phyloP scores from a whole-genome alignment of 73 alveolate genomes.

The Effrenium voratum region DNA sequence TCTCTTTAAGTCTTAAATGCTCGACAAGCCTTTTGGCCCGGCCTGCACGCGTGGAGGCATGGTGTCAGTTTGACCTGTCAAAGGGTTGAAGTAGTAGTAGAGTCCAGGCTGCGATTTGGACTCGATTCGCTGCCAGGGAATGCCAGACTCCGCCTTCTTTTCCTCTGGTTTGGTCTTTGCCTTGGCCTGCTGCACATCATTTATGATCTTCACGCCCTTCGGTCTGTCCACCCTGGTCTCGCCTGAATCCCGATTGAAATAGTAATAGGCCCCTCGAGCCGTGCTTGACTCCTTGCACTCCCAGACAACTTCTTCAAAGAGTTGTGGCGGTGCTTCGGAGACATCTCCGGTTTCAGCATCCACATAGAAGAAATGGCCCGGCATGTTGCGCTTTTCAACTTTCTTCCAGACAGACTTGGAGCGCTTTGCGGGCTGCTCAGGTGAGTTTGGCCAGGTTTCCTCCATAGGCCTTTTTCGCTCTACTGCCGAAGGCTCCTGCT shows the following conservation, averaged over 20 bases:
- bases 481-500: not conserved
- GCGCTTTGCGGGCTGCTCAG: not conserved
- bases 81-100: slow-evolving; percentile 52
- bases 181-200: not conserved
- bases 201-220: slow-evolving; percentile 34
- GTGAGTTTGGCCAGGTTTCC: too few species aligned
- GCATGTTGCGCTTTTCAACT: not conserved
- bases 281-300: slow-evolving; percentile 7
- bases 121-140: slow-evolving; percentile 55
- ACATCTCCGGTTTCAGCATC: slow-evolving; percentile 34
- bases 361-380: not conserved
- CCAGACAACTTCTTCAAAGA: slow-evolving; percentile 22
- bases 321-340: not conserved
- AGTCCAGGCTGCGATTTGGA: slow-evolving; percentile 64
- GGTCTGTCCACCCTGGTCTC: slow-evolving; percentile 45
- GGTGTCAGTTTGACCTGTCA: not conserved
- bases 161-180: not conserved
- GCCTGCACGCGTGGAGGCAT: not conserved
- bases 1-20: not conserved
- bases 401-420: not conserved
- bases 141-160: slow-evolving; percentile 32
- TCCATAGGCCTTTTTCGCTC: not conserved
- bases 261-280: slow-evolving; percentile 3
- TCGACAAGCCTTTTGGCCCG: not conserved
- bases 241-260: slow-evolving; percentile 39